A percentile compares a stretch with the other conserved stretches of the same genome.
Conservation (phyloP, 371 early-diverging fungal genomes). For the Dentiscutata heterogama region DNA sequence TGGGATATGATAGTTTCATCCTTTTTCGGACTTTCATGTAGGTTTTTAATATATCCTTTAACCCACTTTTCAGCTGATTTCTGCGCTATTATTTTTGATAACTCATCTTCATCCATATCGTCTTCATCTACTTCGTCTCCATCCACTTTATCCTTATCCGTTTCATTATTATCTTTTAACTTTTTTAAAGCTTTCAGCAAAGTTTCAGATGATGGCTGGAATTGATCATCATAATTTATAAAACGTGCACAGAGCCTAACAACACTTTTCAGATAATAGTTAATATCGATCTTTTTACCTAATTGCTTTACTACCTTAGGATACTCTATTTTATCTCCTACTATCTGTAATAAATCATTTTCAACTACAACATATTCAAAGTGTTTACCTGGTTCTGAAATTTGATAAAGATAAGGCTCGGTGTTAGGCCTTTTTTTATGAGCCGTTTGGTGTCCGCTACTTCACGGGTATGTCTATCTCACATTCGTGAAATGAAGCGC, state of each 20-base stretch:
- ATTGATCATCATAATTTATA: slow-evolving; percentile 26
- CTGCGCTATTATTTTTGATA: slow-evolving; percentile 27
- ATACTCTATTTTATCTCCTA: slow-evolving; percentile 26
- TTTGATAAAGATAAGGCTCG: slow-evolving; percentile 16
- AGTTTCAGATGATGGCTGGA: slow-evolving; percentile 2
- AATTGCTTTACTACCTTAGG: neutral
- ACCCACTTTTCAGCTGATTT: slow-evolving; percentile 38
- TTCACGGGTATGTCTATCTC: slow-evolving; percentile 10
- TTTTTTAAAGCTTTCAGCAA: neutral
- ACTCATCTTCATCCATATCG: neutral
- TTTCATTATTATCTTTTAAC: neutral
- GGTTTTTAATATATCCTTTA: slow-evolving; percentile 26
- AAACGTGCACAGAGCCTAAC: slow-evolving; percentile 14
- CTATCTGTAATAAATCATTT: neutral
- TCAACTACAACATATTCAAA: slow-evolving; percentile 22
- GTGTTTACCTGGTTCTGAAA: neutral
- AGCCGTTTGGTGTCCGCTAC: neutral
- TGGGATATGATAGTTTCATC: slow-evolving; percentile 27
- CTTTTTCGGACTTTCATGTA: slow-evolving; percentile 7
- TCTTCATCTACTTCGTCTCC: neutral
- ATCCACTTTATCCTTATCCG: neutral
- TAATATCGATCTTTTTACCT: neutral
- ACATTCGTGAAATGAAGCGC: slow-evolving; percentile 25
- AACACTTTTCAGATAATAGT: slow-evolving; percentile 13
- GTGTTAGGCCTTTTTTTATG: slow-evolving; percentile 16